phyloP scores from a whole-genome alignment of 192 early-diverging fungal genomes.

The Coemansia biformis region DNA sequence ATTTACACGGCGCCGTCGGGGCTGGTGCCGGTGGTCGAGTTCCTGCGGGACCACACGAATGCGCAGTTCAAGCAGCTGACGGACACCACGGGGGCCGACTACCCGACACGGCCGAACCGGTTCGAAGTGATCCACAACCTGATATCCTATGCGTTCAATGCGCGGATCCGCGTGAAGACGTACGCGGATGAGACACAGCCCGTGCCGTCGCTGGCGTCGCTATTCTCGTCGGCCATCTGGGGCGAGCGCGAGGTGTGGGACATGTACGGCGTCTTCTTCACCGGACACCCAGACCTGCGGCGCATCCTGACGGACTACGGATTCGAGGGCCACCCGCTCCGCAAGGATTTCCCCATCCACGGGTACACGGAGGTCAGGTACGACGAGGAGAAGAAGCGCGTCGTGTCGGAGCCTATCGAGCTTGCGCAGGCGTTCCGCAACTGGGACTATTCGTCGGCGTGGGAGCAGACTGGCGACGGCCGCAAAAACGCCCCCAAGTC shows the following conservation, averaged over 20 bases:
- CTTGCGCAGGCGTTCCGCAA: conserved; percentile 92
- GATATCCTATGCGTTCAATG: conserved; percentile 79
- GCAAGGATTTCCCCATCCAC: conserved; percentile 98
- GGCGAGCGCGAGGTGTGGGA: conserved; percentile 97
- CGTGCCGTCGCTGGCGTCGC: conserved; percentile 77
- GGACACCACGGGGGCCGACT: conserved; percentile 90
- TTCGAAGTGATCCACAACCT: conserved; percentile 98
- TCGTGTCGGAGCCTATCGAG: conserved; percentile 93
- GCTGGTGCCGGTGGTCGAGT: conserved; percentile 72
- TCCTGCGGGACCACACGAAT: conserved; percentile 89
- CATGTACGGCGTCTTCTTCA: conserved; percentile 98
- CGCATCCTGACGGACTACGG: conserved; percentile 98
- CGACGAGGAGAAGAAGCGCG: conserved; percentile 97
- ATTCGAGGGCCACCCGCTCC: conserved; percentile 89
- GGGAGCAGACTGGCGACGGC: conserved; percentile 78
- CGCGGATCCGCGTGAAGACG: conserved; percentile 95
- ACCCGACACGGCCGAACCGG: conserved; percentile 83
- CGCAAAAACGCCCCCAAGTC: conserved; percentile 41
- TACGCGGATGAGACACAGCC: conserved; percentile 87
- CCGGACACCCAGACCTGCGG: conserved; percentile 90
- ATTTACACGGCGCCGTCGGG: conserved; percentile 84
- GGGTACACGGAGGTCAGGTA: conserved; percentile 99
- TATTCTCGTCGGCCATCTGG: conserved; percentile 91
- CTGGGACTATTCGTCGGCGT: conserved; percentile 93
- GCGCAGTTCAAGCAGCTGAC: conserved; percentile 87